A percentile compares a stretch with the other conserved stretches of the same genome.
Conservation (phyloP, 2,329 filamentous ascomycete species). For the Blumeria hordei region DNA sequence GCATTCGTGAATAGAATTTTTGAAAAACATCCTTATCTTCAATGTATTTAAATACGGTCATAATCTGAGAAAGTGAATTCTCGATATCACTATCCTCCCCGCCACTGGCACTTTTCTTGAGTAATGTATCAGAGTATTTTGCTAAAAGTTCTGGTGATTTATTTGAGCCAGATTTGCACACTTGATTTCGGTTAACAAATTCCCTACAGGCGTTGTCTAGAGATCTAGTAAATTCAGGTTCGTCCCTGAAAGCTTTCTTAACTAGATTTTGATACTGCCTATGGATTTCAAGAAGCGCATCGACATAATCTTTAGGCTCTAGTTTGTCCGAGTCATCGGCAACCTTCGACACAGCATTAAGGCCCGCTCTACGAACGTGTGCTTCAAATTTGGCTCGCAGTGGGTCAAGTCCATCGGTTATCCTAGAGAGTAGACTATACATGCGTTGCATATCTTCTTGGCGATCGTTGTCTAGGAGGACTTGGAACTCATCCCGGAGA, state of each 20-base stretch:
- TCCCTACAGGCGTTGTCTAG: slow-evolving; percentile 93
- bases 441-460: slow-evolving; percentile 90
- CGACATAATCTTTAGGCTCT: slow-evolving; percentile 91
- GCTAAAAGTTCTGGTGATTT: slow-evolving; percentile 86
- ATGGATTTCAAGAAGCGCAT: slow-evolving; percentile 83
- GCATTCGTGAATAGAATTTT: slow-evolving; percentile 94
- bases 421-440: slow-evolving; percentile 76
- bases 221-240: slow-evolving; percentile 89
- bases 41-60: slow-evolving; percentile 99
- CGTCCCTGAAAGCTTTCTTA: slow-evolving; percentile 76
- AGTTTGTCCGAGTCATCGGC: slow-evolving; percentile 69
- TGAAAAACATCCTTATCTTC: slow-evolving; percentile 99
- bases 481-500: slow-evolving; percentile 88
- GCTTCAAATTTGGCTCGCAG: slow-evolving; percentile 70
- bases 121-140: slow-evolving; percentile 78
- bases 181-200: slow-evolving; percentile 92
- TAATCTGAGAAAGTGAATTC: slow-evolving; percentile 69
- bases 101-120: slow-evolving; percentile 82
- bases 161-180: slow-evolving; percentile 81
- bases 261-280: slow-evolving; percentile 81
- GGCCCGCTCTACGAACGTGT: slow-evolving; percentile 74
- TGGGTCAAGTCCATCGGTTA: slow-evolving; percentile 77
- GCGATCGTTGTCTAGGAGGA: slow-evolving; percentile 77
- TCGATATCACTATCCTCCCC: slow-evolving; percentile 89
- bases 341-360: slow-evolving; percentile 76